A percentile compares a stretch with the other conserved stretches of the same genome.
Evolutionary conservation across 2,329 filamentous ascomycete genomes (phyloP).

Genomic region (Epichloe scottii): DNA sequence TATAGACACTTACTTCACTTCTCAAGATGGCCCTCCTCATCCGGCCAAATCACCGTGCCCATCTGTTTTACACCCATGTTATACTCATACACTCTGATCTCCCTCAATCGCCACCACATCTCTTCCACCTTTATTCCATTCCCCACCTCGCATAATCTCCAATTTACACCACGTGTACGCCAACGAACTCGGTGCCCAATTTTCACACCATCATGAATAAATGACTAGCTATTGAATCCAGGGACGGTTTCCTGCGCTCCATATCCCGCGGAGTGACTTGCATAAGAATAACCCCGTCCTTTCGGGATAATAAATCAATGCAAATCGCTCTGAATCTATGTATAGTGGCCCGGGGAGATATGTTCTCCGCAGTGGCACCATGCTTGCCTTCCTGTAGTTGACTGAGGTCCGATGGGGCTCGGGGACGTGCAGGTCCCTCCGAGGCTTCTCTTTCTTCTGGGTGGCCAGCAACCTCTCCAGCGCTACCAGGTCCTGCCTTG

Average conservation of each 20-base stretch:
- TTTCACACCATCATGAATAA: background rate
- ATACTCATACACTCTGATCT: too few relatives aligned
- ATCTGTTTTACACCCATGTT: too few relatives aligned
- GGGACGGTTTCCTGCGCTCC: background rate
- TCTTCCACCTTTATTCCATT: too few relatives aligned
- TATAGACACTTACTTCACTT: too few relatives aligned
- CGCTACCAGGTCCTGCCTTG: background rate
- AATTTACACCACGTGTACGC: too few relatives aligned
- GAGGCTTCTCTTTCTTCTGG: background rate
- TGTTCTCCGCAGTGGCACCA: conserved; percentile 1
- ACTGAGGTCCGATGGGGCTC: background rate
- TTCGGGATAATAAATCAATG: background rate
- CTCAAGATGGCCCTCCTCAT: too few relatives aligned
- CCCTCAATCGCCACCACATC: too few relatives aligned
- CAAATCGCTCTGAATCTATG: background rate
- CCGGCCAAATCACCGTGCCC: too few relatives aligned
- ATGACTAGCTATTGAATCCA: too few relatives aligned
- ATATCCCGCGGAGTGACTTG: background rate
- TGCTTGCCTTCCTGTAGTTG: background rate
- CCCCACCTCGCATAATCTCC: too few relatives aligned
- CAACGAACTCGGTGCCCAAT: too few relatives aligned
- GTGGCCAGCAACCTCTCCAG: background rate
- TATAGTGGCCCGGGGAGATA: background rate
- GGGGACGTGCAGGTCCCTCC: background rate
- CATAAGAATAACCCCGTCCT: background rate